Conservation (phyloP, 352 stramenopile genomes). For the Phytophthora rubi region DNA sequence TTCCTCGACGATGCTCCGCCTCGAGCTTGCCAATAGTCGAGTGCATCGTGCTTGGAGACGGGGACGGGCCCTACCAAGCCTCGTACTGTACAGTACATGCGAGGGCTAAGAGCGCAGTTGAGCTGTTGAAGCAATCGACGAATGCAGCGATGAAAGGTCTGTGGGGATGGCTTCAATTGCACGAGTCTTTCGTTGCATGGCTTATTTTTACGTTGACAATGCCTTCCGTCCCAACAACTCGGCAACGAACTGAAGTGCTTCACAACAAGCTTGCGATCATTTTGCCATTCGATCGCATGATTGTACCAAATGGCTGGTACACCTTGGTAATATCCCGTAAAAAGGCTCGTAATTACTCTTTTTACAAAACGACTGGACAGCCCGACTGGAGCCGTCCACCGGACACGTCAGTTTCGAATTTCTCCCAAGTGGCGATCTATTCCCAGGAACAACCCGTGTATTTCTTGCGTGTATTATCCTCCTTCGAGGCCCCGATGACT, state of each 20-base stretch:
- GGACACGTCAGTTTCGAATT: constrained; percentile 1
- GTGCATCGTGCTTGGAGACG: constrained; percentile 2
- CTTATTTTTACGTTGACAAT: neutral
- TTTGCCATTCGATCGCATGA: neutral
- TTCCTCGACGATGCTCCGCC: constrained; percentile 3
- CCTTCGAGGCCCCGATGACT: constrained; percentile 35
- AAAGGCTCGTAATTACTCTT: neutral
- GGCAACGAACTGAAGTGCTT: too few relatives aligned
- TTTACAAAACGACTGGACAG: constrained; percentile 9
- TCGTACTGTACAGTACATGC: neutral
- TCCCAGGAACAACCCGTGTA: neutral
- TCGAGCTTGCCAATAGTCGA: constrained; percentile 13
- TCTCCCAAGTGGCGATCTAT: neutral
- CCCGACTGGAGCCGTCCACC: neutral
- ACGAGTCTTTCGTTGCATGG: constrained; percentile 1
- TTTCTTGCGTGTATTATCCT: neutral
- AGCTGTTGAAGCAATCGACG: constrained; percentile 13
- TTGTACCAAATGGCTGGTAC: neutral
- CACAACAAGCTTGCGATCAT: too few relatives aligned
- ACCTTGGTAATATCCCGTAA: neutral
- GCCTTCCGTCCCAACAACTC: too few relatives aligned
- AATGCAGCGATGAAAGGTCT: constrained; percentile 2
- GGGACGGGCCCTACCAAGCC: too few relatives aligned
- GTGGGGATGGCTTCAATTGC: constrained; percentile 11
- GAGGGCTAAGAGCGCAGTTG: neutral